Base-by-base conservation (phyloP, 1,284 basidiomycete genomes). In the Ceratobasidium sp. region DNA sequence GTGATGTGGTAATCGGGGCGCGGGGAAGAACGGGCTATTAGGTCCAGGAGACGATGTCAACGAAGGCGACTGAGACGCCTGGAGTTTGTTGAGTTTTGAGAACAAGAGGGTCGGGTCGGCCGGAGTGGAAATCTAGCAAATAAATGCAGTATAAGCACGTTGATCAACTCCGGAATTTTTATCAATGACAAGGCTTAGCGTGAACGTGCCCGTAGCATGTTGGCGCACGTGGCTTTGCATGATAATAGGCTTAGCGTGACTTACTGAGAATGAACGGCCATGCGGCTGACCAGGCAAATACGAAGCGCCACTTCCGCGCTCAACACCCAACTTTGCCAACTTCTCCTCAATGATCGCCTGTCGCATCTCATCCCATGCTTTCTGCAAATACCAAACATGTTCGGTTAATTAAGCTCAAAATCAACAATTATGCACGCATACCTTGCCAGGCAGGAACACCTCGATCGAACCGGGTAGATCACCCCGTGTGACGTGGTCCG, bases 381-480 rank as follows among this genome's bases (percentile, higher is more conserved):
- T 80, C 92, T 93, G 76, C 24, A 75, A 61, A 51, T 39, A 58
- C 19, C 39, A 74, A 29, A 65, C 69, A 51, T 13, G 16, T 31
- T 71, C 69, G 7, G 61, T 49, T 16, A 4, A 24, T 27, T 29
- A 0, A 61, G 2, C 27, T 7, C n/a, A 72, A 41, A 43, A 75
- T 49, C 63, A 74, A 75, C 19, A 31, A 66, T 78, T 72, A 79
- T 69, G 27, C 34, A 74, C 69, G 80, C 84, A 63, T 74, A 92
- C 92, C 87, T 90, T 91, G 75, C 90, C 90, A n/a, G 92, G 92
- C 43, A 94, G 83, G 80, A 92, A 93, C 31, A 94, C 92, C 78
- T 92, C 92, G 54, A 94, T 84, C 0, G 88, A 87, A 75, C 84
- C 81, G 1, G 92, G 92, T 46, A 92, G 82, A 68, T 84, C 80